Conservation (phyloP, 2,329 filamentous ascomycete genomes). For the Xylariaceae sp. region DNA sequence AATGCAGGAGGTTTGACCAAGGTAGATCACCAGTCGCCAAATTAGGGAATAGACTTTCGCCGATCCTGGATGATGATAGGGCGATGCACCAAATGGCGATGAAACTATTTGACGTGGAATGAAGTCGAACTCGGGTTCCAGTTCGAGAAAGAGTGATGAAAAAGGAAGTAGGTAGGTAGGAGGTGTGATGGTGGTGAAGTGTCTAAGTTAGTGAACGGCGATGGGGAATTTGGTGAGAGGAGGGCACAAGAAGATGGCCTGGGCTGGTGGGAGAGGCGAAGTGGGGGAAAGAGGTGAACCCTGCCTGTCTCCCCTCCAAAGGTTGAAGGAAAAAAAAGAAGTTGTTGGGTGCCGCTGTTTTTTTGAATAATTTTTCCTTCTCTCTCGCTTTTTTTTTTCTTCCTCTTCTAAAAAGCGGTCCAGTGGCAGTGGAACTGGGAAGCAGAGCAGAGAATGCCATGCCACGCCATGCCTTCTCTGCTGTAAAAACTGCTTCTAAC, state of each 20-base stretch:
- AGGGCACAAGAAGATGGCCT: constrained; percentile 21
- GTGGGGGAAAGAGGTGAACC: constrained; percentile 28
- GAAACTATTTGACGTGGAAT: not conserved
- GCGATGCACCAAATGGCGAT: constrained; percentile 3
- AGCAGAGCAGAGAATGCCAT: not conserved
- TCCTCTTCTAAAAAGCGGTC: constrained; percentile 1
- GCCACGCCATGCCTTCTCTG: not conserved
- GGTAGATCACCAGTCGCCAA: not conserved
- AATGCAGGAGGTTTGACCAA: constrained; percentile 9
- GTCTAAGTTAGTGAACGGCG: constrained; percentile 14
- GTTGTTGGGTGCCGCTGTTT: constrained; percentile 26
- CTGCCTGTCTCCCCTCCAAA: constrained; percentile 27
- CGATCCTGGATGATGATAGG: constrained; percentile 1
- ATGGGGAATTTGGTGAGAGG: constrained; percentile 30
- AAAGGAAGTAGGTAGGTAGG: constrained; percentile 11
- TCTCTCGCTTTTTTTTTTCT: constrained; percentile 15
- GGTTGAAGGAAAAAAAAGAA: constrained; percentile 20
- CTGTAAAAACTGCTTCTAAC: not conserved
- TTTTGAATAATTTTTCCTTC: constrained; percentile 20
- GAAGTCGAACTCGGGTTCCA: constrained; percentile 10
- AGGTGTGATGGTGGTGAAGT: constrained; percentile 20
- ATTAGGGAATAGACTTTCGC: not conserved
- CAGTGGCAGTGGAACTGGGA: not conserved
- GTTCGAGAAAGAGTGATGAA: constrained; percentile 13
- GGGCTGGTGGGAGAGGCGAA: constrained; percentile 31